Conservation (phyloP, 805 yeast genomes). For the Sungouiella blattae region DNA sequence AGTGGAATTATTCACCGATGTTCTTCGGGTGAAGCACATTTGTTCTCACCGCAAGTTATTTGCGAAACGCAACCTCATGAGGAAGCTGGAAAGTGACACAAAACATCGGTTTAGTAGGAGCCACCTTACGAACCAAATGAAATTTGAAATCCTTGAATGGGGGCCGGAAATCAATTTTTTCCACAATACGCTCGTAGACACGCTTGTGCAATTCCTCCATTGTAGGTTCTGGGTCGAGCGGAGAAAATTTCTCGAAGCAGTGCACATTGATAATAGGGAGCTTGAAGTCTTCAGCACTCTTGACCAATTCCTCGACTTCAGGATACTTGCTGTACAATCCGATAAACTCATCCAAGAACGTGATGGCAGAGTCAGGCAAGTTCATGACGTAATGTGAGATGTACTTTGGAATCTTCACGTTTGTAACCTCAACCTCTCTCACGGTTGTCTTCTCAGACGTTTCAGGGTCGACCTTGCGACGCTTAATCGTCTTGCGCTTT, state of each 20-base stretch:
- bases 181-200: constrained; percentile 50
- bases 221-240: constrained; percentile 68
- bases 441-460: constrained; percentile 20
- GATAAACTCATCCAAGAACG: constrained; percentile 70
- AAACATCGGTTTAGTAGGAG: constrained; percentile 96
- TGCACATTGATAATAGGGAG: constrained; percentile 82
- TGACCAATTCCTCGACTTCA: constrained; percentile 31
- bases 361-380: constrained; percentile 88
- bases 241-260: constrained; percentile 87
- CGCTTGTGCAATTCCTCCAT: constrained; percentile 65
- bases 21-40: background rate
- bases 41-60: too few species aligned
- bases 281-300: constrained; percentile 43
- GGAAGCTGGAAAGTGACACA: constrained; percentile 81
- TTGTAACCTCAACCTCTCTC: constrained; percentile 16
- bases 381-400: constrained; percentile 87
- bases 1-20: background rate
- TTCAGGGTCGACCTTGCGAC: constrained; percentile 36
- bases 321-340: constrained; percentile 59
- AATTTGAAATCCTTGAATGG: constrained; percentile 51
- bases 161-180: constrained; percentile 44
- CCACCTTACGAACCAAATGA: constrained; percentile 88
- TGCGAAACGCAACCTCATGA: constrained; percentile 54
- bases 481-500: constrained; percentile 29
- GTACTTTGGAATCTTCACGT: constrained; percentile 46